Conservation (phyloP, 495 filamentous ascomycete species). For the Barbatosphaeria neglecta region DNA sequence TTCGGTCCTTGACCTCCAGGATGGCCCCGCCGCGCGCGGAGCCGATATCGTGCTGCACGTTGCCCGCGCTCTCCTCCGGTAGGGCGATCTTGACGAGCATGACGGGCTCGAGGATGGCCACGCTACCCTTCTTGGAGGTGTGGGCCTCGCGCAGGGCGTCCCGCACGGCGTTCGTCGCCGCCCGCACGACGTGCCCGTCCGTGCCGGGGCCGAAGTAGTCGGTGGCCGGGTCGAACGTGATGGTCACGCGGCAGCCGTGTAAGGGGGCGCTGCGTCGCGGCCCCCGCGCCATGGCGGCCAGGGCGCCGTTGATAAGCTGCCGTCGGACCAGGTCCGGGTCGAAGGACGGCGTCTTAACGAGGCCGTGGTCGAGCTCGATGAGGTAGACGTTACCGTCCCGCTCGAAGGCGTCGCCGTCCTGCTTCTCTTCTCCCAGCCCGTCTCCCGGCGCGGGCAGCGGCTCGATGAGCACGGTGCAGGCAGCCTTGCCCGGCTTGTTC, state of each 20-base stretch:
- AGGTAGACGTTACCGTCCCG: conserved; percentile 51
- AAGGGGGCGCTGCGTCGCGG: conserved; percentile 67
- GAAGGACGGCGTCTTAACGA: conserved; percentile 36
- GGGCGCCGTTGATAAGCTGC: conserved; percentile 62
- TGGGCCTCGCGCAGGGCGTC: conserved; percentile 49
- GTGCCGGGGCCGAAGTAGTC: conserved; percentile 60
- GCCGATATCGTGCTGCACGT: conserved; percentile 83
- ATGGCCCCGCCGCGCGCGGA: conserved; percentile 76
- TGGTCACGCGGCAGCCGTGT: conserved; percentile 52
- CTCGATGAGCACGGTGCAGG: conserved; percentile 55
- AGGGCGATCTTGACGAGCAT: conserved; percentile 78
- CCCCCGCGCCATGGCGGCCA: conserved; percentile 79
- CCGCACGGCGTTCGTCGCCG: conserved; percentile 60
- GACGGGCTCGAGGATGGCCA: conserved; percentile 79
- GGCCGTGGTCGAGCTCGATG: conserved; percentile 32
- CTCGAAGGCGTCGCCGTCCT: conserved; percentile 49
- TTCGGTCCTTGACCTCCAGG: conserved; percentile 61
- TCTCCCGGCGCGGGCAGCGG: conserved; percentile 45
- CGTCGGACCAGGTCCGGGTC: conserved; percentile 47
- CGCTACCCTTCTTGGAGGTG: conserved; percentile 24
- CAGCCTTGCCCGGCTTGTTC: conserved; percentile 66
- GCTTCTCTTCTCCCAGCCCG: conserved; percentile 26
- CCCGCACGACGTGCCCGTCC: conserved; percentile 63
- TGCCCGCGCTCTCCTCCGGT: conserved; percentile 67
- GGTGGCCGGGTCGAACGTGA: conserved; percentile 52